Evolutionary conservation across 495 filamentous ascomycete genomes (phyloP), one percentile per base, ranked within the genome.

Genomic region (Neurospora sp.): DNA sequence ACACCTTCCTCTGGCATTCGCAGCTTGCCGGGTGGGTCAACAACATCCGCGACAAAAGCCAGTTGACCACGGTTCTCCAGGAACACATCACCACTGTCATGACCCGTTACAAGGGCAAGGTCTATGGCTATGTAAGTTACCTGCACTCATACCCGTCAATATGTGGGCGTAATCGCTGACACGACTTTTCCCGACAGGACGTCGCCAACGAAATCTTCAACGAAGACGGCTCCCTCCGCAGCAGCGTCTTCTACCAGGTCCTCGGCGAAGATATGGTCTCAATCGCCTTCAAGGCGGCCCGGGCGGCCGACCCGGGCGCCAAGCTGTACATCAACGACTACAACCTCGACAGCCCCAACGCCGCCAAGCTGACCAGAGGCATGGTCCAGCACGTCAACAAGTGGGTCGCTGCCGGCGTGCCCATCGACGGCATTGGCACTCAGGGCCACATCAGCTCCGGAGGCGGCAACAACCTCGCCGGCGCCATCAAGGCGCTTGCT

Each of bases 361-460:
- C 69, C 71, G 80, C 85, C 74, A 92, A 92, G 81, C 42, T 84
- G 43, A 88, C 86, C 39, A 83, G 76, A 37, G 90, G 89, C 71
- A 89, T 93, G 86, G 85, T 89, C 59, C 80, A 73, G 59, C 83
- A 90, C 77, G 91, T 92, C 78, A 88, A 87, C 81, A 87, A 89
- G 76, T 92, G 91, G 89, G 77, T 90, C 59, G 83, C 86, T 13
- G 85, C 82, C 13, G 91, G 91, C 73, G 82, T 91, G 39, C 90
- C 91, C 69, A 93, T 93, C 79, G 91, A 93, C 79, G 91, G 91
- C 75, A 92, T 93, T 71, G 88, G 88, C 72, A 89, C 89, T 21
- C 90, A 93, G 79, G 84, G 85, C 62, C 91, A 93, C 77, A 77
- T 92, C 66, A 82, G 74, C 31, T 75, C 84, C n/a, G 87, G 87